Evolutionary conservation across 1,284 basidiomycete species (phyloP).

Genomic region (Inonotus hispidus): DNA sequence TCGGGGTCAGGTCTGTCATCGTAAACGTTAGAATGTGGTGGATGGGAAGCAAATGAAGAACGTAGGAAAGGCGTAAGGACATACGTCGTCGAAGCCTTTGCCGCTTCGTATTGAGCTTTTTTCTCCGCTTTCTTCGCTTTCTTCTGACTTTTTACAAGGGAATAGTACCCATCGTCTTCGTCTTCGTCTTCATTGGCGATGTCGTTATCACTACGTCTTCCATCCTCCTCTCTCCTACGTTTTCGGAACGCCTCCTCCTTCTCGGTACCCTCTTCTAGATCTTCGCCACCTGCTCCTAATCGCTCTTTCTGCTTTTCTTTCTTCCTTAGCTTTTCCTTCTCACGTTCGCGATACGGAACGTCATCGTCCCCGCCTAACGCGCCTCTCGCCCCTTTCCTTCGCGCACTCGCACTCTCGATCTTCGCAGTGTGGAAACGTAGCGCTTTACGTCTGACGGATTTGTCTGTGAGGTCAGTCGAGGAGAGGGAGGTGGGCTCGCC

Average conservation of each 20-base stretch:
- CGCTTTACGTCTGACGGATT: conserved; percentile 69
- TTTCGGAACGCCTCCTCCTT: conserved; percentile 41
- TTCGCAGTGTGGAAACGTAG: conserved; percentile 85
- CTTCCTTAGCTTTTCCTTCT: conserved; percentile 54
- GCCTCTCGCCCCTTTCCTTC: conserved; percentile 65
- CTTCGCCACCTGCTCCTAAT: conserved; percentile 53
- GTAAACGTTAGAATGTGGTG: no score
- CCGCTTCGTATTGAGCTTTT: conserved; percentile 74
- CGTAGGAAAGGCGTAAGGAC: conserved; percentile 13
- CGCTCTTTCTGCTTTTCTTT: conserved; percentile 32
- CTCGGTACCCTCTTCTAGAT: conserved; percentile 59
- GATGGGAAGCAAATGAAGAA: neutral
- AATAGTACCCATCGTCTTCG: conserved; percentile 74
- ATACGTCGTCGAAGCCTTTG: conserved; percentile 32
- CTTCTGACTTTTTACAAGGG: conserved; percentile 73
- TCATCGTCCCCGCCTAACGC: conserved; percentile 84
- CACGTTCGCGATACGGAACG: conserved; percentile 70
- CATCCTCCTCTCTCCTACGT: conserved; percentile 36
- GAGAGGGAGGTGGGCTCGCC: conserved; percentile 73
- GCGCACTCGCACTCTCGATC: conserved; percentile 69
- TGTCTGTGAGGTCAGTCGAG: conserved; percentile 74
- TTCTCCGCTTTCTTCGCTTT: conserved; percentile 73
- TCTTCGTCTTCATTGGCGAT: conserved; percentile 33
- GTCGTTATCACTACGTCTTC: conserved; percentile 30
- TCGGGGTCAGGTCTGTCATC: conserved; percentile 36